phyloP scores from a whole-genome alignment of 2,329 filamentous ascomycete species.

The Neophaeococcomyces aloes region DNA sequence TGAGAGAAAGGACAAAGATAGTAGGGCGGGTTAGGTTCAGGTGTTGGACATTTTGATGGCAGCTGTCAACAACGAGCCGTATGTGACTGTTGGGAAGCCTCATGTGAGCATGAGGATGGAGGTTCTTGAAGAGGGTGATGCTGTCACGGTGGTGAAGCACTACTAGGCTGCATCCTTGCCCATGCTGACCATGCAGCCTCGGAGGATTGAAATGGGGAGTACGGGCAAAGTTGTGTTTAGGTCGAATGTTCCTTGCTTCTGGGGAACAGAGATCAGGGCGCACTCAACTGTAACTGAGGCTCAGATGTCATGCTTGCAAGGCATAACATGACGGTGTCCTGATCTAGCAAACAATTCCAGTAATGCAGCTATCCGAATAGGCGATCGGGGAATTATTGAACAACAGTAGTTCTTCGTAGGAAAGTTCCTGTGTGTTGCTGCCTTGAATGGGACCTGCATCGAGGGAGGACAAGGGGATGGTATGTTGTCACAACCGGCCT shows the following conservation, averaged over 20 bases:
- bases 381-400: not conserved
- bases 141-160: too few relatives aligned
- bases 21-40: too few relatives aligned
- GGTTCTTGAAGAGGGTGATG: too few relatives aligned
- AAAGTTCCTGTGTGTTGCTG: not conserved
- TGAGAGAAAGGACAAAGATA: too few relatives aligned
- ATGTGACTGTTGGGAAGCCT: too few relatives aligned
- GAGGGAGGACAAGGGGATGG: constrained; percentile 14
- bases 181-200: not conserved
- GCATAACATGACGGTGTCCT: not conserved
- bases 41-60: too few relatives aligned
- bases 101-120: too few relatives aligned
- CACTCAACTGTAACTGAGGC: not conserved
- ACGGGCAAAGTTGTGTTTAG: not conserved
- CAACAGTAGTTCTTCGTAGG: not conserved
- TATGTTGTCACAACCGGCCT: constrained; percentile 1
- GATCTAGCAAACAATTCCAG: constrained; percentile 7
- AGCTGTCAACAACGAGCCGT: too few relatives aligned
- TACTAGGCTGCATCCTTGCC: not conserved
- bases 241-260: not conserved
- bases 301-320: not conserved
- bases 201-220: not conserved
- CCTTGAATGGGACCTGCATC: constrained; percentile 14
- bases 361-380: constrained; percentile 1
- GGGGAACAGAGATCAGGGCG: constrained; percentile 4